Base-by-base conservation (phyloP, 2,329 filamentous ascomycete genomes). In the Aspergillus cejpii region DNA sequence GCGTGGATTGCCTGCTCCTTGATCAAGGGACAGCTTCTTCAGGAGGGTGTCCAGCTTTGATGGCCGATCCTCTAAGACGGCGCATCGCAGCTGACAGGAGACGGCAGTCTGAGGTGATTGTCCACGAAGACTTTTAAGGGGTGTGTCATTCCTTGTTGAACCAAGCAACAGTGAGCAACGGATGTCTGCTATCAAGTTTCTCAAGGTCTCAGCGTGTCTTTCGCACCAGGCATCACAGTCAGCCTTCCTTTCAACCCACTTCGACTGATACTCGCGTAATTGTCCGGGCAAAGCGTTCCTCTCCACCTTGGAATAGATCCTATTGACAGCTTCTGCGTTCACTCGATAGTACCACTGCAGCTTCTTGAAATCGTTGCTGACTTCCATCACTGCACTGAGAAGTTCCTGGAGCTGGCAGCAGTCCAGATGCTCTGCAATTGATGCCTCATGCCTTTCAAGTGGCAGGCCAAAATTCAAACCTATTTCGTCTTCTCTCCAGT, bases 301-400 rank as follows among this genome's bases (percentile, higher is more conserved):
- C 34, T 48, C 42, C 4, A 50, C 5, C n/a, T 48, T 48, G 3
- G 24, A 6, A 36, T 40, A 41, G 8, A 53, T 36, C 31, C 47
- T 51, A 7, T 37, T n/a, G n/a, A 55, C 43, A 11, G 48, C 56
- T 34, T 56, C 45, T 10, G 40, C 15, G 38, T 58, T 59, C 27
- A 58, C 46, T 11, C 44, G 46, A 27, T 40, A 45, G 31, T 47
- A 56, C 45, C 48, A 49, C 11, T 50, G 43, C 24, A 45, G 23
- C 15, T 45, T 53, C 2, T 37, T 29, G 3, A 56, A 43, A n/a
- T 49, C 42, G n/a, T 44, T 24, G 11, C 38, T 45, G 5, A 57
- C 34, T 2, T 52, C 48, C 8, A 37, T n/a, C 23, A 38, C 17
- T 3, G 31, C 37, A 11, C 34, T 37, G 11, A 45, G 17, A 23